phyloP scores from a whole-genome alignment of 257 asterid genomes.

The Gentiana dahurica region DNA sequence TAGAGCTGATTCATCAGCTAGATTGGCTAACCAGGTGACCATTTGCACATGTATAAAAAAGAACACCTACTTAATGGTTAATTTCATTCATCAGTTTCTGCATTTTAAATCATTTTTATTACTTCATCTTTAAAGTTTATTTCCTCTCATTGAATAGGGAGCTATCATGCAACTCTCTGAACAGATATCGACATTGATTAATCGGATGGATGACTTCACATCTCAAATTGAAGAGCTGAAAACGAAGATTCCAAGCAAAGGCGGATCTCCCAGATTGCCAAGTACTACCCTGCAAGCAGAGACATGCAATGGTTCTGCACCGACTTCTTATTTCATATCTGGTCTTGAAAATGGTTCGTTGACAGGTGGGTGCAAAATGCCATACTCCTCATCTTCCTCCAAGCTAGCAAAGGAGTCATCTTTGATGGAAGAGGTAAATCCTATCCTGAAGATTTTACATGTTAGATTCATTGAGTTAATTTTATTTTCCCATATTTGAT shows the following conservation, averaged over 20 bases:
- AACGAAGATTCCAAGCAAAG: slow-evolving; percentile 48
- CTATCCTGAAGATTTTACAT: too few species aligned
- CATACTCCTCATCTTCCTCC: slow-evolving; percentile 65
- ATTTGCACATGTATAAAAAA: not conserved
- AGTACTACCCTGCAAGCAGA: slow-evolving; percentile 43
- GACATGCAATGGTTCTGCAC: slow-evolving; percentile 64
- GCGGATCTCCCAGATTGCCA: slow-evolving; percentile 42
- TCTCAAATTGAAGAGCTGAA: slow-evolving; percentile 64
- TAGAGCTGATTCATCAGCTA: slow-evolving; percentile 30
- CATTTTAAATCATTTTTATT: not conserved
- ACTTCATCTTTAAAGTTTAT: not conserved
- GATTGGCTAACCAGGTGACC: slow-evolving; percentile 43
- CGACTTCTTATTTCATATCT: slow-evolving; percentile 79
- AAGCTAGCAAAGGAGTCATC: slow-evolving; percentile 65
- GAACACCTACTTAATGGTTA: not conserved
- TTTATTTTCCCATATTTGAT: too few species aligned
- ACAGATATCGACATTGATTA: slow-evolving; percentile 73
- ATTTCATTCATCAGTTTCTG: not conserved
- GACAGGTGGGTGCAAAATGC: slow-evolving; percentile 47
- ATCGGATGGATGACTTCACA: slow-evolving; percentile 88
- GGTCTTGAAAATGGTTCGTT: slow-evolving; percentile 78
- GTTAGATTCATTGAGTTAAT: too few species aligned
- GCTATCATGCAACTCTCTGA: slow-evolving; percentile 66
- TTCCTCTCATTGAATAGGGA: slow-evolving; percentile 30
- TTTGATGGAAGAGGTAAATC: slow-evolving; percentile 71